Conservation (phyloP, 2,329 filamentous ascomycete species). For the Chrysosporium keratinophilum region DNA sequence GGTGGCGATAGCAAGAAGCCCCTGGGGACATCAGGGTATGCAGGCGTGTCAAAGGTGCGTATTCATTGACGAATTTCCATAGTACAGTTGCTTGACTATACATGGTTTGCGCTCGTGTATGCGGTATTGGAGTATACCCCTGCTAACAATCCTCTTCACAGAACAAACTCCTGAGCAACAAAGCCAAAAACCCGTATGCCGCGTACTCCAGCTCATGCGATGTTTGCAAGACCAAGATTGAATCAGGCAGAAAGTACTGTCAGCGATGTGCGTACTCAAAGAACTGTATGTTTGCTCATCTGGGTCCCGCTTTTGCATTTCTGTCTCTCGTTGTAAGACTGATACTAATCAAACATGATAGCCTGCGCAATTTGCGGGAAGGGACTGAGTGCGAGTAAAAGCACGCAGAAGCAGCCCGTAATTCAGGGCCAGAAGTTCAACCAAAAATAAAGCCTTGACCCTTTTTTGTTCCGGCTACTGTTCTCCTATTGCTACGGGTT, state of each 20-base stretch:
- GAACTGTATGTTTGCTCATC: constrained; percentile 40
- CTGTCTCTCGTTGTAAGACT: not conserved
- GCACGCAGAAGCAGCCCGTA: constrained; percentile 40
- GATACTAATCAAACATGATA: constrained; percentile 23
- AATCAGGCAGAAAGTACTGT: constrained; percentile 51
- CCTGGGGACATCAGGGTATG: constrained; percentile 47
- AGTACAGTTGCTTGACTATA: not conserved
- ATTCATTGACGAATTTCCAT: constrained; percentile 5
- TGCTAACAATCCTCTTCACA: constrained; percentile 20
- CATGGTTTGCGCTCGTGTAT: not conserved
- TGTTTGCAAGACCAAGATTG: constrained; percentile 54
- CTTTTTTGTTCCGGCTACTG: not conserved
- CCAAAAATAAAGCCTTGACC: constrained; percentile 38
- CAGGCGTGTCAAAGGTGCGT: constrained; percentile 49
- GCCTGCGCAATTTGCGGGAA: constrained; percentile 57
- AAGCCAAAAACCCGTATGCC: constrained; percentile 56
- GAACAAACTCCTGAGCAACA: constrained; percentile 56
- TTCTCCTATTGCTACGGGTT: not conserved
- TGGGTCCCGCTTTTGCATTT: too few species aligned
- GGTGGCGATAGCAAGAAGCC: constrained; percentile 33
- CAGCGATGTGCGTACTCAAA: constrained; percentile 54
- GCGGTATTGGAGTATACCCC: not conserved
- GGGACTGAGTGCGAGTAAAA: constrained; percentile 37
- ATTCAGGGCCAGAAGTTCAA: constrained; percentile 54
- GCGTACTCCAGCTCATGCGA: constrained; percentile 53